Evolutionary conservation across 176 grass and related monocot genomes (phyloP), one percentile per base, ranked within the genome.

Genomic region (Triticum timopheevii): DNA sequence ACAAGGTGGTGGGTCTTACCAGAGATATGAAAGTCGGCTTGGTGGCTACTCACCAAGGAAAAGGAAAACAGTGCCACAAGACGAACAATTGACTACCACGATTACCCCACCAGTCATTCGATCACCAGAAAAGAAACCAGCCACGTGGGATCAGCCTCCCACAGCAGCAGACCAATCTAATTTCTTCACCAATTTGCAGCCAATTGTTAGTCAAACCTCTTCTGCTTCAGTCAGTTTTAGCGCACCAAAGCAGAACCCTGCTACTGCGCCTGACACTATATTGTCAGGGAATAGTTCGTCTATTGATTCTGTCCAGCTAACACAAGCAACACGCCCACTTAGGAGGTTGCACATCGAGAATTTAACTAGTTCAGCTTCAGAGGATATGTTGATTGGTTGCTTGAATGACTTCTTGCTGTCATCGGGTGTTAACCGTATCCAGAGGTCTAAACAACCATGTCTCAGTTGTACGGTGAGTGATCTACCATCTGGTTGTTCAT

Each of bases 1-100:
- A 39, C 89, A 94, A 61, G 77, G 40, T 87, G 56, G 88, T 71
- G 88, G 80, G 23, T 88, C 89, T 44, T 79, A 93, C 69, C 82
- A 76, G 50, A 95, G 86, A 94, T 33, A 90, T 73, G 89, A 84
- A 88, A 94, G 85, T 71, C 79, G 79, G 13, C 86, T 97, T 45
- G 95, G 95, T 90, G 92, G 95, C 56, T 97, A 97, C 69, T 97
- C 95, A 80, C 95, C 92, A 77, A 97, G 95, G 84, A 97, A 94
- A 90, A 92, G 86, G 62, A 92, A 88, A 91, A 92, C 86, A 82
- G 75, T 72, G 16, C 76, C 7, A 20, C 88, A 91, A 83, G 77
- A 69, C 33, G 83, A 92, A 59, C 81, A 85, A 25, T 23, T 64
- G 75, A 76, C 69, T 59, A 80, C 77, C 67, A 90, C 83, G 84